Percentiles rank a stretch among this genome's conserved stretches.
Conservation (phyloP, 2,329 filamentous ascomycete species). For the Nemania bipapillata region DNA sequence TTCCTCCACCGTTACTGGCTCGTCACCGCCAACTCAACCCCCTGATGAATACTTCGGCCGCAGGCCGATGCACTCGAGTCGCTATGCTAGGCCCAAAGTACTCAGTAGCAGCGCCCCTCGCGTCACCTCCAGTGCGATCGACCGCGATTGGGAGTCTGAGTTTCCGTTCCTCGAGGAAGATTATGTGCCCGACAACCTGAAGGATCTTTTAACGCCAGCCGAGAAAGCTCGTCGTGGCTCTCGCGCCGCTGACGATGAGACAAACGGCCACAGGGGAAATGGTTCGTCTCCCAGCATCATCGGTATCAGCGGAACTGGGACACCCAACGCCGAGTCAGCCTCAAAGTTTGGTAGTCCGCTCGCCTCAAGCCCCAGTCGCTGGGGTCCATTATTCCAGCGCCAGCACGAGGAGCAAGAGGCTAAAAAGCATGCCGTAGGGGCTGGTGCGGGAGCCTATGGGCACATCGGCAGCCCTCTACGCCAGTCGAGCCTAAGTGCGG, state of each 20-base stretch:
- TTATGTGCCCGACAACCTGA: slow-evolving; percentile 78
- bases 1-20: slow-evolving; percentile 57
- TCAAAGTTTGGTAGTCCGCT: slow-evolving; percentile 71
- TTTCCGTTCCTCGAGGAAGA: slow-evolving; percentile 87
- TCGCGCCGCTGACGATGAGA: slow-evolving; percentile 65
- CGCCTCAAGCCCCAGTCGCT: slow-evolving; percentile 69
- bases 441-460: slow-evolving; percentile 63
- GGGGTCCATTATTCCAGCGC: slow-evolving; percentile 69
- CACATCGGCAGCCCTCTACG: slow-evolving; percentile 74
- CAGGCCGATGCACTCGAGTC: slow-evolving; percentile 75
- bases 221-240: slow-evolving; percentile 74
- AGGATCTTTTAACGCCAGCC: slow-evolving; percentile 73
- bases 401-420: slow-evolving; percentile 68
- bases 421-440: slow-evolving; percentile 60
- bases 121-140: slow-evolving; percentile 70
- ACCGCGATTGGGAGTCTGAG: slow-evolving; percentile 71
- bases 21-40: slow-evolving; percentile 50
- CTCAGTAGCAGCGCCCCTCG: slow-evolving; percentile 75
- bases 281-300: slow-evolving; percentile 52
- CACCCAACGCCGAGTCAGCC: slow-evolving; percentile 56
- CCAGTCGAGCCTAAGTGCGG: slow-evolving; percentile 69
- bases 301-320: slow-evolving; percentile 54
- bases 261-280: slow-evolving; percentile 51
- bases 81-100: slow-evolving; percentile 73
- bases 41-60: slow-evolving; percentile 73